Evolutionary conservation across 2,329 filamentous ascomycete genomes (phyloP), one percentile per base, ranked within the genome.

Genomic region (Botryotinia calthae): DNA sequence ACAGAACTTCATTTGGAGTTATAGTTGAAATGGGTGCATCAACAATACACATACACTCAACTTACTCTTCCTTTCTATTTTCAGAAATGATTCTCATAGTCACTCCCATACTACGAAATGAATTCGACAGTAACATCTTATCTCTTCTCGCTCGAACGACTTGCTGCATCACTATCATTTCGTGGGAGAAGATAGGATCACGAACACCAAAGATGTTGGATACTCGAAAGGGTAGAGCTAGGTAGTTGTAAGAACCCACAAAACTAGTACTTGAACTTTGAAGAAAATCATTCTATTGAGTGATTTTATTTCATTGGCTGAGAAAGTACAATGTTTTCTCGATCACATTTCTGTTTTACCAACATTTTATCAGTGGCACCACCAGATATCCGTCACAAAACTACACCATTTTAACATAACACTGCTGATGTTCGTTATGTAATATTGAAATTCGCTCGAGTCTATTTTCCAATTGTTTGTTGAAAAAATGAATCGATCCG

Each of bases 1-100:
- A 51, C 2, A n/a, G 25, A 51, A n/a, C 48, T 51, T 51, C 12
- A n/a, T 16, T 0, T 12, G 25, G 0, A n/a, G 3, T 51, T n/a
- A 7, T 51, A n/a, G 10, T 51, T n/a, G 0, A 51, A 16, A 1
- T 7, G 0, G 25, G 48, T 5, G 25, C 12, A n/a, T 2, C 3
- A 14, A 2, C 0, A 12, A 48, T 4, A 48, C 20, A 3, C 9
- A 51, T 51, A 14, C 5, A 54, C 25, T n/a, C n/a, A n/a, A 54
- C 5, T n/a, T 6, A 16, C 25, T 54, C 25, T 16, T 1, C 12
- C 0, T 28, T 5, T 18, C 25, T 51, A 6, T 0, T 6, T n/a
- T n/a, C 48, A 51, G 22, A 10, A 51, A 10, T 6, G 14, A n/a
- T n/a, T 37, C 25, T n/a, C 48, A n/a, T 10, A n/a, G 25, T n/a